A percentile compares a stretch with the other conserved stretches of the same genome.
Conservation (phyloP, 2,329 filamentous ascomycete species). For the Nannizziopsis barbatae region DNA sequence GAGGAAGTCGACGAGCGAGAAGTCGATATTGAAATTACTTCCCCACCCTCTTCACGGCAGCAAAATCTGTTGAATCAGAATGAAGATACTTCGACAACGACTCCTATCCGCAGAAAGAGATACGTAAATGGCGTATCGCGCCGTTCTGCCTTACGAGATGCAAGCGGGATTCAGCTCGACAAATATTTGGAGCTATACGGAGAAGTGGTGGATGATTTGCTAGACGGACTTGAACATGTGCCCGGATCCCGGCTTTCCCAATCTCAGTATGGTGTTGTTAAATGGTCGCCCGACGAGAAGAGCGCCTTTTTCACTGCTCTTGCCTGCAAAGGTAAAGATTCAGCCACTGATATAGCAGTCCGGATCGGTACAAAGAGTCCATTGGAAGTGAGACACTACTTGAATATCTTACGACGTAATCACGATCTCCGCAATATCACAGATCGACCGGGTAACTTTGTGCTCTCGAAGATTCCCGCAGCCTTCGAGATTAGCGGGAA, state of each 20-base stretch:
- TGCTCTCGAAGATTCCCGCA: slow-evolving; percentile 52
- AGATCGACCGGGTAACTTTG: slow-evolving; percentile 28
- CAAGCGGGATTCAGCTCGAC: slow-evolving; percentile 20
- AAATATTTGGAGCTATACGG: slow-evolving; percentile 45
- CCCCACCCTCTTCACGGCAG: no score
- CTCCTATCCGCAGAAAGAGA: slow-evolving; percentile 2
- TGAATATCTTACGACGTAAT: slow-evolving; percentile 50
- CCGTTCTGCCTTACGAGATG: slow-evolving; percentile 3
- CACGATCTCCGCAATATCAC: slow-evolving; percentile 33
- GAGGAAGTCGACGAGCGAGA: no score
- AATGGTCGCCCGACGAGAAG: slow-evolving; percentile 65
- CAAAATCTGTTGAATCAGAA: no score
- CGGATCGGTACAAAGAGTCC: slow-evolving; percentile 60
- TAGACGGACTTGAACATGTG: slow-evolving; percentile 9
- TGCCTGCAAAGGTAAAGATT: slow-evolving; percentile 50
- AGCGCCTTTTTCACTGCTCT: slow-evolving; percentile 55
- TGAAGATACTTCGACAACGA: slow-evolving; percentile 3
- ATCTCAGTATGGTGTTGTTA: slow-evolving; percentile 56
- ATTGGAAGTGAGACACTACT: slow-evolving; percentile 60
- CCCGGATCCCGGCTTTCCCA: slow-evolving; percentile 22
- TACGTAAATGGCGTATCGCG: background rate
- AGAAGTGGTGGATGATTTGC: slow-evolving; percentile 40
- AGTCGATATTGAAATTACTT: slow-evolving; percentile 8
- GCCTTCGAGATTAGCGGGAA: slow-evolving; percentile 60
- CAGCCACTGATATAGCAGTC: slow-evolving; percentile 51